Conservation (phyloP, 345 rosid genomes). For the Arabis hirsuta region DNA sequence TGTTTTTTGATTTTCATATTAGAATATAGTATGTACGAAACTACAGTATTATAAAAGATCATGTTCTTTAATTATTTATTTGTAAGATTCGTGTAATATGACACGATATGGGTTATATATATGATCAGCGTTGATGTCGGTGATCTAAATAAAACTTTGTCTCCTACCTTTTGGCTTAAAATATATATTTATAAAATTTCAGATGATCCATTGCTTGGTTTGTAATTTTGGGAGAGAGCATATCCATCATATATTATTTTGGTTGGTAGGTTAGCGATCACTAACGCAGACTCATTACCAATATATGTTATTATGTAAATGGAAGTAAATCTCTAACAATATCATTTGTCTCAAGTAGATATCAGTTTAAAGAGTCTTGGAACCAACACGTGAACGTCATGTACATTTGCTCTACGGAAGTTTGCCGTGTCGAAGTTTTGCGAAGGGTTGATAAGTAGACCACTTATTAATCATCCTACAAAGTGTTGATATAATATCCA, state of each 20-base stretch:
- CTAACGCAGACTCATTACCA: constrained; percentile 15
- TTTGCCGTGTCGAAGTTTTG: no score
- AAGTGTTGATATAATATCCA: no score
- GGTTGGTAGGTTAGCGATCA: constrained; percentile 8
- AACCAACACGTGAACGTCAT: no score
- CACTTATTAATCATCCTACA: no score
- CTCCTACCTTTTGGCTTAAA: constrained; percentile 5
- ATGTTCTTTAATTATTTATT: constrained; percentile 16
- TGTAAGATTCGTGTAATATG: constrained; percentile 18
- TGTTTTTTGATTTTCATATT: not conserved
- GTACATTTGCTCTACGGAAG: no score
- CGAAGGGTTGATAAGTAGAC: no score
- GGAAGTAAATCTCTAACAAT: no score
- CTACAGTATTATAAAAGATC: constrained; percentile 5
- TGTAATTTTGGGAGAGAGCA: not conserved
- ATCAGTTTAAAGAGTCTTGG: no score
- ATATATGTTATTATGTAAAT: not conserved
- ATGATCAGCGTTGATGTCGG: constrained; percentile 34
- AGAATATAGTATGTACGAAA: not conserved
- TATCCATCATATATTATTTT: not conserved
- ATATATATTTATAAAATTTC: not conserved
- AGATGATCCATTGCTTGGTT: constrained; percentile 14
- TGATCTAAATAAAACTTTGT: constrained; percentile 30
- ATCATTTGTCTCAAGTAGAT: no score
- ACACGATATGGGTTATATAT: constrained; percentile 22